Evolutionary conservation across 2,329 filamentous ascomycete genomes (phyloP).

Genomic region (Exophiala alcalophila): DNA sequence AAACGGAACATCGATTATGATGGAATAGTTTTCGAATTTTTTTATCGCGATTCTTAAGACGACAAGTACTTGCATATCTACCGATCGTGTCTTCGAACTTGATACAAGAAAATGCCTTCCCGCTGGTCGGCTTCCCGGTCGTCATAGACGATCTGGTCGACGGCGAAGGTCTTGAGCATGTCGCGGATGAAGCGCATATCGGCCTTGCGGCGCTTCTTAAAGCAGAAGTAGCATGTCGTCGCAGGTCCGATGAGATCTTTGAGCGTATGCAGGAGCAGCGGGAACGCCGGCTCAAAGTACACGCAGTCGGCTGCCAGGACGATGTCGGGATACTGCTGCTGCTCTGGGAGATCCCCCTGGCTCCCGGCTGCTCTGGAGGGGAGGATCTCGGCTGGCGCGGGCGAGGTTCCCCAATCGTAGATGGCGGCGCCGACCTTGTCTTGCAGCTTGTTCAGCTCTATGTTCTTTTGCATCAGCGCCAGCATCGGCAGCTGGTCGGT

Average conservation of each 20-base stretch:
- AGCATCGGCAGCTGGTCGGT: slow-evolving; percentile 89
- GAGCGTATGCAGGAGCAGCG: slow-evolving; percentile 76
- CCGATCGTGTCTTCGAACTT: slow-evolving; percentile 20
- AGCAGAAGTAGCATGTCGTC: slow-evolving; percentile 81
- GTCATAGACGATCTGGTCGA: slow-evolving; percentile 62
- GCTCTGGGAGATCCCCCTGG: too few relatives aligned
- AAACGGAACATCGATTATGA: not conserved
- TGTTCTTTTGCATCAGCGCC: slow-evolving; percentile 80
- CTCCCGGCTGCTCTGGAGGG: too few relatives aligned
- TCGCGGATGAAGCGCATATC: slow-evolving; percentile 72
- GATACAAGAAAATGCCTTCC: slow-evolving; percentile 59
- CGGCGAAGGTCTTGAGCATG: slow-evolving; percentile 63
- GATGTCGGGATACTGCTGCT: slow-evolving; percentile 60
- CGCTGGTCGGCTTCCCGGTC: slow-evolving; percentile 51
- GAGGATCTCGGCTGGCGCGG: slow-evolving; percentile 28
- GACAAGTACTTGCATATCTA: too few relatives aligned
- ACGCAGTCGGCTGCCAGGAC: slow-evolving; percentile 96
- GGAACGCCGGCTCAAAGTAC: slow-evolving; percentile 95
- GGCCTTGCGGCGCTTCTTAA: slow-evolving; percentile 84
- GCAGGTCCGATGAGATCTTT: slow-evolving; percentile 64
- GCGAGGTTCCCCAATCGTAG: slow-evolving; percentile 69
- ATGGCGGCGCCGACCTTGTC: slow-evolving; percentile 63
- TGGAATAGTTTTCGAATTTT: slow-evolving; percentile 6
- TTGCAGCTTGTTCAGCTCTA: slow-evolving; percentile 71
- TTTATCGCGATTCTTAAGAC: too few relatives aligned